A percentile compares a stretch with the other conserved stretches of the same genome.
These are phyloP conservation scores for Syzygium grande DNA, from an alignment of 345 rosid species.

Conservation along the genomic window DNA sequence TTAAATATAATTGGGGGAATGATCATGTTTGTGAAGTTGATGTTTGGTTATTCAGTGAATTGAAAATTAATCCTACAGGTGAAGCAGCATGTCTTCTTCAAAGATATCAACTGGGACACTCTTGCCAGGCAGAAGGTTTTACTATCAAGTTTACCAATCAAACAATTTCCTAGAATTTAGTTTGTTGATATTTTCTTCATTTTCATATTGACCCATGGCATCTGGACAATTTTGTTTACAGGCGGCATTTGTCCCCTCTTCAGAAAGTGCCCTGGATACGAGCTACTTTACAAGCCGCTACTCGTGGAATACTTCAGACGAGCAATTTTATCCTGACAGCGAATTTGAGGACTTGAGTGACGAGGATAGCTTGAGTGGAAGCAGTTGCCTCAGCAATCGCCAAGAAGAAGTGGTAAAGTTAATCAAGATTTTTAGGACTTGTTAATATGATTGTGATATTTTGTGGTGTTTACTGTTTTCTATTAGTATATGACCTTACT, in stretches of 20 bases:
- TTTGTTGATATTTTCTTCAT: background rate
- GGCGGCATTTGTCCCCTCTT: constrained; percentile 96
- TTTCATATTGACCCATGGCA: background rate
- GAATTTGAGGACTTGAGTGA: constrained; percentile 88
- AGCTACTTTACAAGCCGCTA: constrained; percentile 97
- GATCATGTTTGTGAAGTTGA: background rate
- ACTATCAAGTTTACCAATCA: background rate
- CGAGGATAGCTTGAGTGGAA: constrained; percentile 86
- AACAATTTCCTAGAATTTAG: background rate
- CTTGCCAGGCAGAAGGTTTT: constrained; percentile 93
- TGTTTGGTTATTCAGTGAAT: background rate
- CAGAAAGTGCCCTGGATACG: constrained; percentile 93
- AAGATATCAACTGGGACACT: constrained; percentile 94
- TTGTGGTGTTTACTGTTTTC: constrained; percentile 1
- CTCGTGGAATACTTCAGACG: constrained; percentile 81
- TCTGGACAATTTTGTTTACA: constrained; percentile 8
- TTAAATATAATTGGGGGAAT: background rate
- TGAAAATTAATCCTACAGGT: constrained; percentile 40
- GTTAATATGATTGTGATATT: background rate
- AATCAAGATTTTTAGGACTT: background rate
- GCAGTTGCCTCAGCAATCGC: constrained; percentile 73
- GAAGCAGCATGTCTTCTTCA: constrained; percentile 85
- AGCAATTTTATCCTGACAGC: constrained; percentile 50
- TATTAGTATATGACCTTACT: background rate
- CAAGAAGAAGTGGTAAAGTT: constrained; percentile 80